Base-by-base conservation (phyloP, 805 yeast species). In the Kuraishia borneana region DNA sequence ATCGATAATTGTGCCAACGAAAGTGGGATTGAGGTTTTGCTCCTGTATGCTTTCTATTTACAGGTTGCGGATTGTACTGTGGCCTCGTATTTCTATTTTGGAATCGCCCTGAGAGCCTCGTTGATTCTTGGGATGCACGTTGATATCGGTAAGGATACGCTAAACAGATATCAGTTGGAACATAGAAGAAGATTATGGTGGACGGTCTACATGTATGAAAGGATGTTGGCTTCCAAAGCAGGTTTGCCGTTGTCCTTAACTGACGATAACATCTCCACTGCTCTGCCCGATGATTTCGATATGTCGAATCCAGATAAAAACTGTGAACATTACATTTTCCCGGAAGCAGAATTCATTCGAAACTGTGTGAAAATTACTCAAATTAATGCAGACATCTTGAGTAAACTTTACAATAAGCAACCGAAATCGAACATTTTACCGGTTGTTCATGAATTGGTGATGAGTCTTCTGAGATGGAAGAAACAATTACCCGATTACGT, bases 61-160 rank as follows among this genome's bases (percentile, higher is more conserved):
- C 94, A 82, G 51, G 89, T 82, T 19, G 89, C 89, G 0, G 94
- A 82, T 49, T 79, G 87, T 47, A 82, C 88, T 1, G 77, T 81
- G 6, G 82, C 88, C 1, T 79, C 88, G 3, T 82, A 82, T 45
- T 79, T 82, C 47, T 82, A 81, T 53, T 79, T 82, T 54, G 88
- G 88, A 3, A 65, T 77, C 38, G 89, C 89, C 0, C 52, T 82
- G 25, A 61, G 88, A 38, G 75, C 88, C 0, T 75, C 85, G 6
- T 58, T 82, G 36, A 73, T 81, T 31, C 53, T 81, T 18, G 94
- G 94, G 2, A 69, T 80, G 75, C 94, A 82, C 51, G 92, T 82
- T 2, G 92, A 82, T 56, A 77, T 84, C 6, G 88, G 80, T 39
- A 73, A 74, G 44, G 84, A 76, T 41, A 53, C 60, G 20, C 44